phyloP scores from a whole-genome alignment of 768 basidiomycete genomes.

The Suillus cothurnatus region DNA sequence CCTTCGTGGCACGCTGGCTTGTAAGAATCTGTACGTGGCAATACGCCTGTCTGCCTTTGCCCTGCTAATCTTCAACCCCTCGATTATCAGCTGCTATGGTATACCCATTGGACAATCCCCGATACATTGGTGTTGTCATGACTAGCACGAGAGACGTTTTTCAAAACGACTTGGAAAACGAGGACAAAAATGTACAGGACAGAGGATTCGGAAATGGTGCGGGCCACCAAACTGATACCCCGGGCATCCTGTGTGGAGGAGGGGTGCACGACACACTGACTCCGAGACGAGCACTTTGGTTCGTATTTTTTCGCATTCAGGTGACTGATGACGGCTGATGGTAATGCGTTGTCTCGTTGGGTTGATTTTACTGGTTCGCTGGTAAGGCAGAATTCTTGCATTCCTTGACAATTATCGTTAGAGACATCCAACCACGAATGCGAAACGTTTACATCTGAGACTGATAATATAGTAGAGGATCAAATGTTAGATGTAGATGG shows the following conservation, averaged over 20 bases:
- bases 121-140: too few relatives aligned
- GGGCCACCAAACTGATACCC: not conserved
- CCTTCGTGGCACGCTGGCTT: not conserved
- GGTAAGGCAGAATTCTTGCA: not conserved
- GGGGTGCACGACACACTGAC: not conserved
- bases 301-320: not conserved
- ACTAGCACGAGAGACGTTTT: not conserved
- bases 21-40: not conserved
- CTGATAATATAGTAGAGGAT: slow-evolving; percentile 4
- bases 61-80: not conserved
- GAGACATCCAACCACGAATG: slow-evolving; percentile 17
- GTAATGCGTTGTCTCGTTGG: slow-evolving; percentile 11
- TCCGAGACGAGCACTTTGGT: slow-evolving; percentile 23
- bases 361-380: not conserved
- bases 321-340: not conserved
- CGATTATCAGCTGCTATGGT: not conserved
- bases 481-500: slow-evolving; percentile 41
- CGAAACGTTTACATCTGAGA: slow-evolving; percentile 1
- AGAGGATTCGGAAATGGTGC: not conserved
- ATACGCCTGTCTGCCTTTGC: not conserved
- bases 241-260: not conserved
- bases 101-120: not conserved
- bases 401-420: slow-evolving; percentile 13
- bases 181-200: not conserved
- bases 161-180: not conserved